Percentiles rank a stretch among this genome's conserved stretches.
Conservation (phyloP, 2,329 filamentous ascomycete species). For the Fusarium mangiferae region DNA sequence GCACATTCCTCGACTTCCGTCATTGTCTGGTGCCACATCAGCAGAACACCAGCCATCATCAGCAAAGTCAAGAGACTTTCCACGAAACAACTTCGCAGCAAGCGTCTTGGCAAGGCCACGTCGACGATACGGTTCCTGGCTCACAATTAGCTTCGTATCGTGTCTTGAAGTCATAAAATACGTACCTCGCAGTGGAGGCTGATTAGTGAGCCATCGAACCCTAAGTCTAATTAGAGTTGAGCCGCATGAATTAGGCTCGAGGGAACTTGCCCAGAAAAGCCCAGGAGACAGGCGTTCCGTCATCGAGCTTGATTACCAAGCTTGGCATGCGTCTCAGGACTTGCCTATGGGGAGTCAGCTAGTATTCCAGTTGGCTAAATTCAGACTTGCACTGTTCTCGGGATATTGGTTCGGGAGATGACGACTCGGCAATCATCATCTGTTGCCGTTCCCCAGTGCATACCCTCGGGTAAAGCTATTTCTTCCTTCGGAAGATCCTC, state of each 20-base stretch:
- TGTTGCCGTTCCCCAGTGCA: slow-evolving; percentile 66
- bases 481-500: slow-evolving; percentile 54
- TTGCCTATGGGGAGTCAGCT: slow-evolving; percentile 44
- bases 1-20: slow-evolving; percentile 70
- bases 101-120: slow-evolving; percentile 72
- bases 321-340: slow-evolving; percentile 59
- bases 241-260: neutral
- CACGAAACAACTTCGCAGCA: slow-evolving; percentile 65
- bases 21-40: slow-evolving; percentile 71
- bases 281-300: slow-evolving; percentile 69
- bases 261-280: slow-evolving; percentile 62
- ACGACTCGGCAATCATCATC: slow-evolving; percentile 67
- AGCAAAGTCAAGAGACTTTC: slow-evolving; percentile 58
- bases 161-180: neutral
- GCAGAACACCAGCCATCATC: slow-evolving; percentile 67
- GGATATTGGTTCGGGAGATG: slow-evolving; percentile 64
- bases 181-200: slow-evolving; percentile 68
- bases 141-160: neutral
- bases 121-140: slow-evolving; percentile 64
- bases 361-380: neutral
- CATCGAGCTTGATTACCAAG: slow-evolving; percentile 56
- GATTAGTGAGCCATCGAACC: slow-evolving; percentile 69
- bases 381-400: slow-evolving; percentile 58
- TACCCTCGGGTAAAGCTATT: slow-evolving; percentile 54
- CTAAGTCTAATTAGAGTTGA: slow-evolving; percentile 43